Conservation (phyloP, 495 filamentous ascomycete genomes). For the Hypoxylon intermedium region DNA sequence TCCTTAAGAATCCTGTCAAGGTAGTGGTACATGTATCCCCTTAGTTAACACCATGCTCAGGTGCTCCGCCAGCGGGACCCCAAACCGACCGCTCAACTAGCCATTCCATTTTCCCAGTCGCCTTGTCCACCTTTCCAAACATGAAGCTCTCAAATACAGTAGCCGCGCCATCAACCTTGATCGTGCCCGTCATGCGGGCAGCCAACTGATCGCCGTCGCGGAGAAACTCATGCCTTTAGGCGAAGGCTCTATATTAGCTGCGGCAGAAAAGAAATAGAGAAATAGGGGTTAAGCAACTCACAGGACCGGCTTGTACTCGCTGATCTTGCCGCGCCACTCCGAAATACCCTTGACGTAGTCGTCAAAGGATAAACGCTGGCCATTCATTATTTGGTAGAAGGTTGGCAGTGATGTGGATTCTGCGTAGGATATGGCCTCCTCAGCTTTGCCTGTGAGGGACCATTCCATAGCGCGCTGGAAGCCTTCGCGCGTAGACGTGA, state of each 20-base stretch:
- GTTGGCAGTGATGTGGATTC: slow-evolving; percentile 2
- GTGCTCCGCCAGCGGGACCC: slow-evolving; percentile 2
- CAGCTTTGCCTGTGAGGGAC: slow-evolving; percentile 29
- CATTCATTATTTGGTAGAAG: slow-evolving; percentile 25
- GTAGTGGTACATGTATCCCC: too few relatives aligned
- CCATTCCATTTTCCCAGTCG: slow-evolving; percentile 35
- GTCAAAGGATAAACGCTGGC: slow-evolving; percentile 10
- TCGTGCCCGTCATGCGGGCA: slow-evolving; percentile 31
- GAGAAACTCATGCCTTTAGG: slow-evolving; percentile 23
- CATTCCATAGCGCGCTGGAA: slow-evolving; percentile 39
- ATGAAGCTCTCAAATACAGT: slow-evolving; percentile 40
- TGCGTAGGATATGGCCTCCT: slow-evolving; percentile 29
- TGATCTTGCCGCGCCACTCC: slow-evolving; percentile 38
- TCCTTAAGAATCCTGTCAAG: too few relatives aligned
- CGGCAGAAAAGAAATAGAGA: not conserved
- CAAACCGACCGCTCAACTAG: slow-evolving; percentile 37
- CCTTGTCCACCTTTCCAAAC: slow-evolving; percentile 36
- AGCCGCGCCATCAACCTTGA: slow-evolving; percentile 29
- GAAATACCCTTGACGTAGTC: slow-evolving; percentile 33
- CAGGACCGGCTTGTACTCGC: slow-evolving; percentile 37
- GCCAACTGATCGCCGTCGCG: slow-evolving; percentile 33
- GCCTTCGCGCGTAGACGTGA: slow-evolving; percentile 29
- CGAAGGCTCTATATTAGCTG: not conserved
- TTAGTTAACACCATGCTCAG: not conserved
- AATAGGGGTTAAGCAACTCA: slow-evolving; percentile 15